Conservation (phyloP, 2,329 filamentous ascomycete genomes). For the Grosmannia huntii region DNA sequence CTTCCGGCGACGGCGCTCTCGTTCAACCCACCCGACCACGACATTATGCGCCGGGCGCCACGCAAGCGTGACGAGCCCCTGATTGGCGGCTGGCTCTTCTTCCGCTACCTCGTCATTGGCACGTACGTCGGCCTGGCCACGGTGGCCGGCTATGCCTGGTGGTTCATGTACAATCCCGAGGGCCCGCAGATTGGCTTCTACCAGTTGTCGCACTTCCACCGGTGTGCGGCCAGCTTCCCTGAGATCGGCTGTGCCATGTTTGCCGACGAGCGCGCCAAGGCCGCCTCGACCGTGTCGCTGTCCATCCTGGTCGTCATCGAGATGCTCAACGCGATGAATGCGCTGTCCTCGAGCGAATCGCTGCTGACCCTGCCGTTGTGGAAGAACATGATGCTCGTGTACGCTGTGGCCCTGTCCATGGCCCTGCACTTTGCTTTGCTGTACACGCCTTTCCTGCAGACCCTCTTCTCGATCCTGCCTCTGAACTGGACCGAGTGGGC, state of each 20-base stretch:
- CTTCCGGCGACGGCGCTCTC: slow-evolving; percentile 90
- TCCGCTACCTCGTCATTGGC: slow-evolving; percentile 93
- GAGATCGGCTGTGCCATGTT: slow-evolving; percentile 93
- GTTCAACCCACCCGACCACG: slow-evolving; percentile 97
- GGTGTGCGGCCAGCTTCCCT: slow-evolving; percentile 72
- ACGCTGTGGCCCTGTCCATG: slow-evolving; percentile 89
- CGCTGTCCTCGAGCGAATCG: slow-evolving; percentile 87
- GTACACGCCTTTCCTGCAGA: slow-evolving; percentile 81
- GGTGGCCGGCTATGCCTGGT: slow-evolving; percentile 98
- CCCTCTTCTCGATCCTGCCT: slow-evolving; percentile 80
- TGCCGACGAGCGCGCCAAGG: slow-evolving; percentile 68
- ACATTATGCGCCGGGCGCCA: slow-evolving; percentile 89
- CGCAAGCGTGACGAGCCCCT: slow-evolving; percentile 86
- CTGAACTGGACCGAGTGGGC: slow-evolving; percentile 82
- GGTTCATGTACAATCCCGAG: slow-evolving; percentile 91
- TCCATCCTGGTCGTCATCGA: slow-evolving; percentile 93
- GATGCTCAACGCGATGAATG: slow-evolving; percentile 99
- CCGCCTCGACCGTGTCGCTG: slow-evolving; percentile 84
- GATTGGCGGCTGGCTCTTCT: slow-evolving; percentile 91
- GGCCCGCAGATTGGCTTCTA: slow-evolving; percentile 87
- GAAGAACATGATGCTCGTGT: slow-evolving; percentile 97
- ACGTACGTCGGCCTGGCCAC: slow-evolving; percentile 91
- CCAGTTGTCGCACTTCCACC: slow-evolving; percentile 87
- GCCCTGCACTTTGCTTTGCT: slow-evolving; percentile 85
- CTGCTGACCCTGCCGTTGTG: slow-evolving; percentile 88